Evolutionary conservation across 2,329 filamentous ascomycete genomes (phyloP).

Genomic region (Thermothelomyces thermophilus): DNA sequence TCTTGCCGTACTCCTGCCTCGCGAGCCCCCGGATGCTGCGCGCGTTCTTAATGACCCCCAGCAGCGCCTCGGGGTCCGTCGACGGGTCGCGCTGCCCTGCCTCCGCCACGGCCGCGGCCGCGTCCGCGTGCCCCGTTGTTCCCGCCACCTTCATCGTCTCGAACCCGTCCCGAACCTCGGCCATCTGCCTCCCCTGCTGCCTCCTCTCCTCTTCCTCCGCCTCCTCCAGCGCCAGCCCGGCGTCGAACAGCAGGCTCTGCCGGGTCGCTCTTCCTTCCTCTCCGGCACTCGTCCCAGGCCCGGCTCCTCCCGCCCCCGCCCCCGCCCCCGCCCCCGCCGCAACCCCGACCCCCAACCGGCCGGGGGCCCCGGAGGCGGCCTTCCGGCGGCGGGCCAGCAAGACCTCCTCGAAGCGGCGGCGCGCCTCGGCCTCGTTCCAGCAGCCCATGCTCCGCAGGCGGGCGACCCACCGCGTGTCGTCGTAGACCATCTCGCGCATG

Average conservation of each 20-base stretch:
- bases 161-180: conserved; percentile 58
- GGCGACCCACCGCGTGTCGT: conserved; percentile 91
- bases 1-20: conserved; percentile 80
- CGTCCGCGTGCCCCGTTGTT: too few relatives aligned
- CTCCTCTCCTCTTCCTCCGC: conserved; percentile 16
- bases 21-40: conserved; percentile 79
- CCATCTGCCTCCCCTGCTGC: conserved; percentile 9
- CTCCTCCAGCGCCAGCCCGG: conserved; percentile 47
- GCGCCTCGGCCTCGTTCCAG: conserved; percentile 86
- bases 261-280: neutral
- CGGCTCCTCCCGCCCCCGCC: conserved; percentile 19
- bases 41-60: conserved; percentile 63
- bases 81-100: conserved; percentile 33
- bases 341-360: conserved; percentile 10
- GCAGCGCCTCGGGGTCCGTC: conserved; percentile 55
- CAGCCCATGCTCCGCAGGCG: conserved; percentile 78
- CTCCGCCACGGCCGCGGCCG: too few relatives aligned
- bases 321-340: conserved; percentile 18
- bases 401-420: conserved; percentile 70
- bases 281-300: neutral
- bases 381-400: conserved; percentile 30
- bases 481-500: conserved; percentile 97
- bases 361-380: neutral
- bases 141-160: conserved; percentile 61
- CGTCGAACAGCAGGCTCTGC: conserved; percentile 58